Percentiles rank a stretch among this genome's conserved stretches.
These are phyloP conservation scores for Verticillium longisporum DNA, from an alignment of 2,329 filamentous ascomycete species.

Conservation along the genomic window DNA sequence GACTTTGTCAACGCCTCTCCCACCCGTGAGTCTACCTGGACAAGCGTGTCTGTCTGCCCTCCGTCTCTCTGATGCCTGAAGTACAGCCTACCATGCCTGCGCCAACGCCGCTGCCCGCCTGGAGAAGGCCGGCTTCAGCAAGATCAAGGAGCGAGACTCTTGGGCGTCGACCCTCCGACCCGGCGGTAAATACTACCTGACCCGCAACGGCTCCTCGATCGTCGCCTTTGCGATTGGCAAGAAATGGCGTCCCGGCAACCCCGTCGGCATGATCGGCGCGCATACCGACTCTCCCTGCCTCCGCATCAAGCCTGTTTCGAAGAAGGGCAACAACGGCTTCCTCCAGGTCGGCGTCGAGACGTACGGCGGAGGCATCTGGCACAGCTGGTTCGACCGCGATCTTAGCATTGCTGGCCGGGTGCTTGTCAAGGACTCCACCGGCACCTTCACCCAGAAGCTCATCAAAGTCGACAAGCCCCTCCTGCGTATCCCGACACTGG, in stretches of 20 bases:
- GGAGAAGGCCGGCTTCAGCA: conserved; percentile 75
- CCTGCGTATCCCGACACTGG: conserved; percentile 84
- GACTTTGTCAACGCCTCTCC: conserved; percentile 93
- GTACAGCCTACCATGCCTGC: conserved; percentile 86
- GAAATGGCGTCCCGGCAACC: conserved; percentile 86
- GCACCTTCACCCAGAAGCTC: conserved; percentile 73
- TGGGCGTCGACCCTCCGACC: conserved; percentile 76
- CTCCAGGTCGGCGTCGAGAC: conserved; percentile 94
- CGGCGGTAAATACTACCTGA: conserved; percentile 94
- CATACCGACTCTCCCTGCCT: conserved; percentile 94
- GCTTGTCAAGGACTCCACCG: conserved; percentile 68
- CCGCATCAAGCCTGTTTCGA: conserved; percentile 89
- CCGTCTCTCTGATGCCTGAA: background rate
- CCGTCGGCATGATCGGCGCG: conserved; percentile 87
- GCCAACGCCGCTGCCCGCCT: conserved; percentile 70
- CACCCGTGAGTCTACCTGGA: conserved; percentile 57
- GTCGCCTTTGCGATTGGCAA: conserved; percentile 87
- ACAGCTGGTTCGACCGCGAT: conserved; percentile 97
- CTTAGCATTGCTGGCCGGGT: conserved; percentile 83
- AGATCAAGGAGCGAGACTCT: conserved; percentile 83
- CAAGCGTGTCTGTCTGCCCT: background rate
- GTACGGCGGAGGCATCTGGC: conserved; percentile 95
- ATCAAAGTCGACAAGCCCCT: conserved; percentile 89
- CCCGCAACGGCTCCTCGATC: conserved; percentile 86
- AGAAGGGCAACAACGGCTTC: conserved; percentile 79